Evolutionary conservation across 768 basidiomycete species (phyloP).

Genomic region (Mycena vulgaris): DNA sequence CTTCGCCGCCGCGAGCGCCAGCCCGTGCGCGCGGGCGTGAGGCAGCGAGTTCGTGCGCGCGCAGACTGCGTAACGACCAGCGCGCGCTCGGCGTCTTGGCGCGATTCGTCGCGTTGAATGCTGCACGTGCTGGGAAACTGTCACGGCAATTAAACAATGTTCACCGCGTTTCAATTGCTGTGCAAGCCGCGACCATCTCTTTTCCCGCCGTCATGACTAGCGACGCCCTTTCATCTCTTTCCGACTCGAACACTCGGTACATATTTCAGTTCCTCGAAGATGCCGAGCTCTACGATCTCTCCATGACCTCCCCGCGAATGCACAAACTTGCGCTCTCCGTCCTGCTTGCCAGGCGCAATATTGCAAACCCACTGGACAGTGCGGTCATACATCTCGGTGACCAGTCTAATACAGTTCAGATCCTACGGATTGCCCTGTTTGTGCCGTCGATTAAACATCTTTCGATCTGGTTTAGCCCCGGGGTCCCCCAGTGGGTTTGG

Average conservation of each 20-base stretch:
- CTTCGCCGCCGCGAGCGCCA: no score
- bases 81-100: no score
- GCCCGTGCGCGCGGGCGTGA: no score
- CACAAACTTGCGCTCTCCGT: slow-evolving; percentile 14
- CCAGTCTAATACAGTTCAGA: slow-evolving; percentile 1
- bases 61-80: no score
- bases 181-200: no score
- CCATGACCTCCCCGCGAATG: slow-evolving; percentile 11
- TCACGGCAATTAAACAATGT: no score
- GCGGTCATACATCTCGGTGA: neutral
- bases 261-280: slow-evolving; percentile 20
- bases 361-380: slow-evolving; percentile 3
- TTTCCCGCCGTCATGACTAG: no score
- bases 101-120: no score
- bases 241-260: neutral
- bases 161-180: no score
- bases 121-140: no score
- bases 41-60: no score
- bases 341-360: slow-evolving; percentile 4
- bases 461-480: slow-evolving; percentile 11
- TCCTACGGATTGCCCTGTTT: slow-evolving; percentile 16
- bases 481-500: neutral
- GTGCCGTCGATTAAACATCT: neutral
- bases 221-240: neutral
- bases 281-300: slow-evolving; percentile 14